Evolutionary conservation across 1,284 basidiomycete genomes (phyloP), one percentile per base, ranked within the genome.

Genomic region (Amylostereum areolatum): DNA sequence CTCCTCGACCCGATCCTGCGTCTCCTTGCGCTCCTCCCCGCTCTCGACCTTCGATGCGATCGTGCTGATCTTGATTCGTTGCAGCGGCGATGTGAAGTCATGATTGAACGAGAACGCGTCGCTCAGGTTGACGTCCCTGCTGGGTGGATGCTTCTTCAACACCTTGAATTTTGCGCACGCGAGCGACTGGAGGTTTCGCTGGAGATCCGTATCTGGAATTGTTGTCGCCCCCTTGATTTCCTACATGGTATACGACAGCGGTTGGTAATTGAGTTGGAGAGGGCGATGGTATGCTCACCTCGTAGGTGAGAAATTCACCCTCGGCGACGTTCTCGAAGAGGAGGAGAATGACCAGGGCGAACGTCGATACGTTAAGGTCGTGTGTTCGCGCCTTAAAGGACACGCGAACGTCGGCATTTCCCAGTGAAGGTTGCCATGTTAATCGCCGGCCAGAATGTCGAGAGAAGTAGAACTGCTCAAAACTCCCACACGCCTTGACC

Each of bases 151-250:
- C 64, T 99, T 99, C 64, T 84, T 90, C 52, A 99, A 68, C 33
- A 99, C 78, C 62, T 96, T 94, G 74, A 81, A 95, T 66, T 97
- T 99, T n/a, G 89, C 94, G 62, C 96, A 99, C 1, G 97, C 95
- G 9, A 99, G 77, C 0, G 94, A 95, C 65, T 99, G 97, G 7
- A 99, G 76, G 54, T 95, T 91, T 8, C 97, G 85, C 63, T 89
- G 85, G 7, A 99, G 75, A 50, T 99, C 96, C 0, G 55, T 53
- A 10, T 94, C 86, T 0, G 82, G 77, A 44, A 99, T 89, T 12
- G 70, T 65, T 0, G 92, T 94, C 1, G 85, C 77, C n/a, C 69
- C 60, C 62, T 77, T 78, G 56, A 89, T 83, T 57, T 88, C 83
- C 8, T 39, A 8, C 28, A 48, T 55, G 48, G 40, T 32, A 52